phyloP scores from a whole-genome alignment of 176 grass and related monocot genomes.

The Cymbopogon citratus region DNA sequence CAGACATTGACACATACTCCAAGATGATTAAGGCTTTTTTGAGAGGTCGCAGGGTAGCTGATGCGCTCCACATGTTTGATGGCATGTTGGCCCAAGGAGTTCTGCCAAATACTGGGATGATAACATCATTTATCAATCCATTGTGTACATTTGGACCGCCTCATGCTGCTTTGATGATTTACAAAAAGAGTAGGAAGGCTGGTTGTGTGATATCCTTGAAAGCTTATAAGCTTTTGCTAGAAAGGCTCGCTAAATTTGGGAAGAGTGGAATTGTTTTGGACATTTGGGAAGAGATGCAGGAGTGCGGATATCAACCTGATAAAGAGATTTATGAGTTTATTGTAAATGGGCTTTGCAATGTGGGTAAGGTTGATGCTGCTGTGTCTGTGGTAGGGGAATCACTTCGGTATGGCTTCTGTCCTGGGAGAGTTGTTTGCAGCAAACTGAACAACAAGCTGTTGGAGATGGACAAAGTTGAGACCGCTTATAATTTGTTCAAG shows the following conservation, averaged over 20 bases:
- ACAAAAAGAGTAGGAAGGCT: conserved; percentile 70
- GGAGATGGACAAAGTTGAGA: conserved; percentile 84
- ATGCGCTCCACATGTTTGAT: conserved; percentile 80
- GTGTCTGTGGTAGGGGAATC: conserved; percentile 77
- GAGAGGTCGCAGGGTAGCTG: conserved; percentile 68
- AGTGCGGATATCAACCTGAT: conserved; percentile 53
- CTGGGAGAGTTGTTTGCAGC: conserved; percentile 63
- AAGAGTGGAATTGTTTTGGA: conserved; percentile 67
- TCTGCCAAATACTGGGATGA: conserved; percentile 59
- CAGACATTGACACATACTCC: conserved; percentile 58
- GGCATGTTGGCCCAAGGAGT: conserved; percentile 57
- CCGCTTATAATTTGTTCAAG: conserved; percentile 63
- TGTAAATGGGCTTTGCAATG: conserved; percentile 82
- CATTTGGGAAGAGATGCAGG: conserved; percentile 87
- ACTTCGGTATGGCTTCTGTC: conserved; percentile 58
- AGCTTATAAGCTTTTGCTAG: conserved; percentile 82
- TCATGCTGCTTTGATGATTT: conserved; percentile 73
- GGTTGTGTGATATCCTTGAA: conserved; percentile 77
- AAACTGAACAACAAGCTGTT: conserved; percentile 81
- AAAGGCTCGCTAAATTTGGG: conserved; percentile 75
- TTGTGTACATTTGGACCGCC: conserved; percentile 80
- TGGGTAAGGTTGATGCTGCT: conserved; percentile 80
- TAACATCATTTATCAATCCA: conserved; percentile 65
- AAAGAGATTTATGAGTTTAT: conserved; percentile 82
- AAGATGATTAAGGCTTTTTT: conserved; percentile 57